Evolutionary conservation across 2,329 filamentous ascomycete species (phyloP).

Genomic region (Microascus cirrosus): DNA sequence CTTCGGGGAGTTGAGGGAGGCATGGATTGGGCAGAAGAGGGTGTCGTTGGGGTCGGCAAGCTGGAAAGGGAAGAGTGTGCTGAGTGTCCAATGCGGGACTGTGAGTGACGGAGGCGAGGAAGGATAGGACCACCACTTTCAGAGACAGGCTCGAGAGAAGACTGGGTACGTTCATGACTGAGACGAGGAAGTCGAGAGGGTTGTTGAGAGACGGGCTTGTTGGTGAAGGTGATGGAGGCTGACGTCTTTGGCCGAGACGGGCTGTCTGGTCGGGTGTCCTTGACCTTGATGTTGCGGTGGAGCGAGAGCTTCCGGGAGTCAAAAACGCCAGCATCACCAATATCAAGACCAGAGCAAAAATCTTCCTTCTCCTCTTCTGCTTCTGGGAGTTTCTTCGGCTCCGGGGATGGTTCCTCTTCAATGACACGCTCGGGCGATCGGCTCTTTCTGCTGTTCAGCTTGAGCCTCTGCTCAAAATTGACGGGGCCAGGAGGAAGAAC

Average conservation of each 20-base stretch:
- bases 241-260: slow-evolving; percentile 62
- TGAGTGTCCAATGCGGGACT: slow-evolving; percentile 58
- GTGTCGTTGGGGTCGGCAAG: slow-evolving; percentile 48
- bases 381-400: slow-evolving; percentile 18
- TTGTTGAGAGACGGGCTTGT: slow-evolving; percentile 44
- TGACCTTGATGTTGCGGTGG: slow-evolving; percentile 86
- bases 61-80: slow-evolving; percentile 58
- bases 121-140: slow-evolving; percentile 70
- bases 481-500: slow-evolving; percentile 74
- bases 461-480: slow-evolving; percentile 69
- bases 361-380: slow-evolving; percentile 51
- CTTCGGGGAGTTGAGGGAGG: slow-evolving; percentile 50
- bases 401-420: slow-evolving; percentile 21
- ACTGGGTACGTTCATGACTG: slow-evolving; percentile 58
- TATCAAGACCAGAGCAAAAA: slow-evolving; percentile 75
- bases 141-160: slow-evolving; percentile 82
- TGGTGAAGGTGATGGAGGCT: slow-evolving; percentile 85
- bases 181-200: slow-evolving; percentile 71
- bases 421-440: slow-evolving; percentile 39
- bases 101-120: slow-evolving; percentile 44
- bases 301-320: slow-evolving; percentile 70
- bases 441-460: slow-evolving; percentile 57
- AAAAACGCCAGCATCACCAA: slow-evolving; percentile 75
- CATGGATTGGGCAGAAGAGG: slow-evolving; percentile 40
- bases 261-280: slow-evolving; percentile 57